phyloP scores from a whole-genome alignment of 371 early-diverging fungal genomes.

The Capniomyces stellatus region DNA sequence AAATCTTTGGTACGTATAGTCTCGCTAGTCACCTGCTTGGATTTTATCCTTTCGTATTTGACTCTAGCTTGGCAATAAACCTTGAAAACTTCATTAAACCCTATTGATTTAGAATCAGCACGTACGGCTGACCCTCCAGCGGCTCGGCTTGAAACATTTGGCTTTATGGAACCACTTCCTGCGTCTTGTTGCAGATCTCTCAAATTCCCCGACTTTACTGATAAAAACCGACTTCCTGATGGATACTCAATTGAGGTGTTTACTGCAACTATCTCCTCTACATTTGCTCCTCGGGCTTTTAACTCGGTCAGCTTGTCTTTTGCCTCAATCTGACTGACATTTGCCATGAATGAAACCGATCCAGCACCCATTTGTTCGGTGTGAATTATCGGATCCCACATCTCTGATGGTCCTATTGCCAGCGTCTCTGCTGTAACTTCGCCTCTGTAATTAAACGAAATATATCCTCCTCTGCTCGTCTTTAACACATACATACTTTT shows the following conservation, averaged over 20 bases:
- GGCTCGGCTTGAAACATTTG: neutral
- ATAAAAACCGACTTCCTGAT: neutral
- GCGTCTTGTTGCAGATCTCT: neutral
- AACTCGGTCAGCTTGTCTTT: neutral
- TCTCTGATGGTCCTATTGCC: conserved; percentile 4
- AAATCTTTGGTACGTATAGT: neutral
- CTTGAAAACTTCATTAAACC: conserved; percentile 1
- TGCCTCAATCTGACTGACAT: neutral
- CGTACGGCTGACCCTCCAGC: neutral
- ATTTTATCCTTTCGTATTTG: neutral
- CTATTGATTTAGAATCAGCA: neutral
- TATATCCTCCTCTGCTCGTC: conserved; percentile 1
- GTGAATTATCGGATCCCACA: conserved; percentile 3
- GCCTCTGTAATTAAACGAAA: neutral
- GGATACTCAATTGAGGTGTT: neutral
- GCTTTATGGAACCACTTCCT: neutral
- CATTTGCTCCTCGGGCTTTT: neutral
- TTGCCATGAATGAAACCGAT: neutral
- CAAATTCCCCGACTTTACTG: neutral
- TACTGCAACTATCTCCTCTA: neutral
- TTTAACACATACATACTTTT: conserved; percentile 2
- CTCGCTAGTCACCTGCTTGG: neutral
- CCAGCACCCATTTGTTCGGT: neutral
- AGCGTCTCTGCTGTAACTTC: conserved; percentile 1
- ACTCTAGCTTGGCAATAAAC: conserved; percentile 4